Percentiles rank a stretch among this genome's conserved stretches.
Evolutionary conservation across 169 alveolate genomes (phyloP).

Genomic region (Plasmodium inui): DNA sequence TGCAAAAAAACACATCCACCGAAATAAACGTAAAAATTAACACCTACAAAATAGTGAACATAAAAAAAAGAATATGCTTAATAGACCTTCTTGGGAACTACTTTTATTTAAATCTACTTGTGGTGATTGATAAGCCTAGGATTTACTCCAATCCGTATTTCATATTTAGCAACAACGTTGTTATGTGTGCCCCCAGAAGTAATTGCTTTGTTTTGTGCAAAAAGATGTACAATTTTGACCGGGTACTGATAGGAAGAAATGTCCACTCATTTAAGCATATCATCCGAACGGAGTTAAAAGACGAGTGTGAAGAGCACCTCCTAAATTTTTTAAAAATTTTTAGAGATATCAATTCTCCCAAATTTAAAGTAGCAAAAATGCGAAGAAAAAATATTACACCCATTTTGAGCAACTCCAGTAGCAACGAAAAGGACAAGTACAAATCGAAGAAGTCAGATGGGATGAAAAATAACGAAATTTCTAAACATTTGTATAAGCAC

Average conservation of each 20-base stretch:
- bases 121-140: constrained; percentile 56
- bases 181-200: constrained; percentile 11
- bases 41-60: constrained; percentile 45
- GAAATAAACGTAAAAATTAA: constrained; percentile 48
- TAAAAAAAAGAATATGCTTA: constrained; percentile 55
- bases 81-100: constrained; percentile 52
- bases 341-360: constrained; percentile 28
- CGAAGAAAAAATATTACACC: background rate
- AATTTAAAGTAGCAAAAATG: background rate
- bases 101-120: constrained; percentile 37
- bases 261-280: constrained; percentile 20
- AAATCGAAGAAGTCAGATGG: background rate
- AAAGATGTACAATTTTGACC: constrained; percentile 40
- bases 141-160: constrained; percentile 67
- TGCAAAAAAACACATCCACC: constrained; percentile 38
- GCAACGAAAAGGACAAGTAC: background rate
- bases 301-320: constrained; percentile 32
- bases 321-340: constrained; percentile 13
- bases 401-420: background rate
- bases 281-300: constrained; percentile 17
- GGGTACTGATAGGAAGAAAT: constrained; percentile 46
- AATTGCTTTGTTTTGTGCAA: constrained; percentile 30
- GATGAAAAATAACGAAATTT: constrained; percentile 15
- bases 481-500: constrained; percentile 41
- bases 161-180: constrained; percentile 52